Conservation (phyloP, 192 early-diverging fungal genomes). For the Spizellomyces punctatus region DNA sequence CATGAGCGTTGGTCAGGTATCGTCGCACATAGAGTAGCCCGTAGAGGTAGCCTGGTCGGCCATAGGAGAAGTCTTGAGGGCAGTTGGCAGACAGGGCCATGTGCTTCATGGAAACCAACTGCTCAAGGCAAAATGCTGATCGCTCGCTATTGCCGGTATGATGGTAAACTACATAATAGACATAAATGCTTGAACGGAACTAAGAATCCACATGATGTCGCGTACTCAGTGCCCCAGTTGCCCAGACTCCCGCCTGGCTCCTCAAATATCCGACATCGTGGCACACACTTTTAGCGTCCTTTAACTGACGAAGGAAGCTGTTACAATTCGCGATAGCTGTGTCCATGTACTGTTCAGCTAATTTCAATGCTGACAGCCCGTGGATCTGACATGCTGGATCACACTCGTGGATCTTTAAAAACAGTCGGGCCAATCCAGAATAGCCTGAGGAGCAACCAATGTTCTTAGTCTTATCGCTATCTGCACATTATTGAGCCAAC, state of each 20-base stretch:
- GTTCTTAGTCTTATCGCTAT: too few species aligned
- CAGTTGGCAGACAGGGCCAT: constrained; percentile 6
- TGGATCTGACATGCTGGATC: background rate
- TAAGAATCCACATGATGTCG: background rate
- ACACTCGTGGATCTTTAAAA: background rate
- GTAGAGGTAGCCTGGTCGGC: constrained; percentile 18
- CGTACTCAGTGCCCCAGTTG: constrained; percentile 25
- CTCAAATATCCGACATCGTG: constrained; percentile 13
- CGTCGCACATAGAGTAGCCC: constrained; percentile 9
- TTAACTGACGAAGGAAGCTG: background rate
- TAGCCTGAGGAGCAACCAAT: too few species aligned
- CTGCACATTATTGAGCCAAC: too few species aligned
- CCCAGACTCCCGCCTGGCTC: constrained; percentile 22
- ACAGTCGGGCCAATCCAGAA: background rate
- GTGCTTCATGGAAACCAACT: background rate
- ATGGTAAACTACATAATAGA: background rate
- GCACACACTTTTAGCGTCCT: background rate
- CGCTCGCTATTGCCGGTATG: background rate
- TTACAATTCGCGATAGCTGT: constrained; percentile 3
- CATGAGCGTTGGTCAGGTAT: background rate
- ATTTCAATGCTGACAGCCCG: background rate
- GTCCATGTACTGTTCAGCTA: constrained; percentile 25
- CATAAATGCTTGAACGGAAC: background rate
- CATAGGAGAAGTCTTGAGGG: constrained; percentile 4
- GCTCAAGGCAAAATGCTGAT: background rate